A percentile compares a stretch with the other conserved stretches of the same genome.
phyloP scores from a whole-genome alignment of 805 yeast genomes.

The Metschnikowia cubensis region DNA sequence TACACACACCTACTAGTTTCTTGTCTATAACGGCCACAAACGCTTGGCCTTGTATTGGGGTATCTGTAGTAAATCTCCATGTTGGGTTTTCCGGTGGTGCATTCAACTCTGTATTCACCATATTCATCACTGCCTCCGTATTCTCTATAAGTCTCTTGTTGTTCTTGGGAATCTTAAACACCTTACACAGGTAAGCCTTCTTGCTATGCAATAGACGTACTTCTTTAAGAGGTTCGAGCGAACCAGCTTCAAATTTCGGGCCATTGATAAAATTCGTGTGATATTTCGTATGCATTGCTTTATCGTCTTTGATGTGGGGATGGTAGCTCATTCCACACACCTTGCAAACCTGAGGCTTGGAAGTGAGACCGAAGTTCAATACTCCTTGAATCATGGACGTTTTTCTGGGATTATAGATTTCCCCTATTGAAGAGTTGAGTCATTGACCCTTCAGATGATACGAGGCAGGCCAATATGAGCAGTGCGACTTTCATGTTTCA shows the following conservation, averaged over 20 bases:
- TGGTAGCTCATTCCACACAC: constrained; percentile 54
- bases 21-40: constrained; percentile 46
- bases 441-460: neutral
- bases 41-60: constrained; percentile 23
- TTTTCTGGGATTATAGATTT: neutral
- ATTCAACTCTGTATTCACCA: constrained; percentile 57
- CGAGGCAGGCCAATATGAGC: neutral
- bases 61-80: constrained; percentile 24
- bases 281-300: constrained; percentile 46
- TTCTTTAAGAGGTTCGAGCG: constrained; percentile 27
- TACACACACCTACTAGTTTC: constrained; percentile 53
- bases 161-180: constrained; percentile 22
- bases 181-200: constrained; percentile 12
- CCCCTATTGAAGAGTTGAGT: neutral
- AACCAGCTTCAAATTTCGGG: constrained; percentile 38
- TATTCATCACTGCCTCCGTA: constrained; percentile 35
- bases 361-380: constrained; percentile 5
- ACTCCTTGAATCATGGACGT: constrained; percentile 11
- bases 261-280: constrained; percentile 51
- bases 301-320: constrained; percentile 38
- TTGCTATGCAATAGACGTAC: constrained; percentile 10
- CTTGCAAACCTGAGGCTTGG: constrained; percentile 32
- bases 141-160: constrained; percentile 22
- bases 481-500: neutral
- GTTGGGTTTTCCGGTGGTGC: constrained; percentile 42